Conservation (phyloP, 495 filamentous ascomycete species). For the Podospora conica region DNA sequence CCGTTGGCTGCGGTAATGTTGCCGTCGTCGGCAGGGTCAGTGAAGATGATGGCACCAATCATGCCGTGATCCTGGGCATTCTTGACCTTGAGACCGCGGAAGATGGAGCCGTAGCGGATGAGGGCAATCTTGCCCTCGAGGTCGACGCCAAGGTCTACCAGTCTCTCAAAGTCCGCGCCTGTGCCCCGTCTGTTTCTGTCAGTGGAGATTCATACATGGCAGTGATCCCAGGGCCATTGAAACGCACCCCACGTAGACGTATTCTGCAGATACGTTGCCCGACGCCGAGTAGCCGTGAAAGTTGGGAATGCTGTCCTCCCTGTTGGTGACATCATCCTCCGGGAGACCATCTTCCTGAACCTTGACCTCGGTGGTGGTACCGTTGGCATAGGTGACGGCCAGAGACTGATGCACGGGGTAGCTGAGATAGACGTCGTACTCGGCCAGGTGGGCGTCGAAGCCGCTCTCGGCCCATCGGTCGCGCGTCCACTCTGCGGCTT, state of each 20-base stretch:
- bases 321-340: conserved; percentile 64
- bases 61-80: conserved; percentile 79
- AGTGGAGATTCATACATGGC: too few species aligned
- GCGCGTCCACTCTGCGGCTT: conserved; percentile 66
- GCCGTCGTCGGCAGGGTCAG: conserved; percentile 75
- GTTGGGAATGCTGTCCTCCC: conserved; percentile 65
- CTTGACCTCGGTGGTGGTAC: conserved; percentile 60
- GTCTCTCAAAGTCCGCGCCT: conserved; percentile 63
- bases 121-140: conserved; percentile 77
- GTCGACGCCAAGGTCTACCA: conserved; percentile 60
- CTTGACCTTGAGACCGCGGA: conserved; percentile 81
- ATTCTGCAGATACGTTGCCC: conserved; percentile 68
- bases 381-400: conserved; percentile 48
- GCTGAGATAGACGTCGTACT: conserved; percentile 79
- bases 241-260: conserved; percentile 58
- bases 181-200: background rate
- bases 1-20: conserved; percentile 62
- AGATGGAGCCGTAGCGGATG: conserved; percentile 69
- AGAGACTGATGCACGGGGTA: conserved; percentile 71
- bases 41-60: conserved; percentile 74
- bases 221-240: conserved; percentile 65
- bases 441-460: conserved; percentile 57
- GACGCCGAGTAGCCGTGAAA: conserved; percentile 86
- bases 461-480: conserved; percentile 73
- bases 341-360: conserved; percentile 72